Conservation (phyloP, 108 stramenopile genomes). For the Schizochytrium sp. region DNA sequence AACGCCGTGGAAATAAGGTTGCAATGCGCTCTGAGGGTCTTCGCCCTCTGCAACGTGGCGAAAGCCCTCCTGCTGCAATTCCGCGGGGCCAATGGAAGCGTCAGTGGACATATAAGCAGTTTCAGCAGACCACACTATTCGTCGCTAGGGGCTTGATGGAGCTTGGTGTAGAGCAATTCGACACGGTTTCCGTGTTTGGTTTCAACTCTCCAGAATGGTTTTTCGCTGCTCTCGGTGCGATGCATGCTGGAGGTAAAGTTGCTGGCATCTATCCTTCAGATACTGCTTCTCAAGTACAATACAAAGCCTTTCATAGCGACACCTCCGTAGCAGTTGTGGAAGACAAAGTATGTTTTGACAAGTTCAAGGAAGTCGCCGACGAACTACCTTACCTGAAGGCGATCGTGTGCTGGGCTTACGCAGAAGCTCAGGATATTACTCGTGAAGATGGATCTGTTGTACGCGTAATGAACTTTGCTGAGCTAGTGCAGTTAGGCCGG, state of each 20-base stretch:
- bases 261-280: constrained; percentile 84
- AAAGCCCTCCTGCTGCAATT: not conserved
- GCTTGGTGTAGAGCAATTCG: constrained; percentile 76
- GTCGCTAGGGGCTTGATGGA: constrained; percentile 81
- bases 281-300: constrained; percentile 76
- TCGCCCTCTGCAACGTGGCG: not conserved
- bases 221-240: constrained; percentile 77
- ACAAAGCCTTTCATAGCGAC: constrained; percentile 81
- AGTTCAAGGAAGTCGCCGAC: constrained; percentile 72
- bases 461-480: constrained; percentile 67
- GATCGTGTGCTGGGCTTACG: constrained; percentile 76
- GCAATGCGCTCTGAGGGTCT: constrained; percentile 19
- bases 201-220: constrained; percentile 82
- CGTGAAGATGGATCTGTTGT: constrained; percentile 62
- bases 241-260: constrained; percentile 80
- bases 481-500: constrained; percentile 68
- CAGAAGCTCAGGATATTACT: constrained; percentile 63
- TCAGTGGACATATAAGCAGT: constrained; percentile 73
- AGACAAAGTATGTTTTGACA: constrained; percentile 75
- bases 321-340: constrained; percentile 81
- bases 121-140: constrained; percentile 54
- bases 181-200: constrained; percentile 81
- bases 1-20: constrained; percentile 28
- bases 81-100: constrained; percentile 63
- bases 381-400: constrained; percentile 78